Evolutionary conservation across 345 rosid species (phyloP), one percentile per base, ranked within the genome.

Genomic region (Anastatica hierochuntica): DNA sequence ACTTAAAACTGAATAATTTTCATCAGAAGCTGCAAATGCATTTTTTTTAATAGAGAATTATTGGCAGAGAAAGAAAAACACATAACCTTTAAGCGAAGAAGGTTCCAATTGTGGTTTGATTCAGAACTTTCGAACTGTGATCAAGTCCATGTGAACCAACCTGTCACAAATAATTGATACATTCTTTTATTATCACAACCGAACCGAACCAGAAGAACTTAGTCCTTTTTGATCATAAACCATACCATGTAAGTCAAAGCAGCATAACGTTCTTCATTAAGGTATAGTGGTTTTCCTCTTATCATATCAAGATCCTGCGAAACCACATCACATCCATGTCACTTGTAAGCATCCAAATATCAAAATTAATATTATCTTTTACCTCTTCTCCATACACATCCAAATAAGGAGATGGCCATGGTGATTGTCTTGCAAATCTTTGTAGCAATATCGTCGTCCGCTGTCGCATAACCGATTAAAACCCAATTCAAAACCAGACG

Each of bases 371-470:
- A n/a, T n/a, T n/a, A 14, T 44, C 20, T 19, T 46, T 10, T 41
- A 83, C 98, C 97, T 92, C 98, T 85, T 88, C 98, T 47, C 98
- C 98, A 73, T 71, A 92, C 4, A 75, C 76, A 76, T 92, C 98
- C 77, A 92, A 77, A 72, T 85, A 92, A 4, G 77, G 97, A 36
- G 98, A 88, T 10, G 86, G 94, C 98, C 98, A 92, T 59, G 78
- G 75, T 58, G 98, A 78, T 62, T 74, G 95, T 17, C 85, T 89
- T 6, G 77, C 86, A 67, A 72, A 77, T 69, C 98, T 77, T 72
- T 79, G 94, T 17, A 92, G 76, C 62, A 83, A 66, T 70, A 85
- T 79, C 27, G 88, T 79, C 36, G 98, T 88, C 71, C 72, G n/a
- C n/a, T n/a, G n/a, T n/a, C n/a, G n/a, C n/a, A n/a, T n/a, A n/a